Conservation (phyloP, 2,329 filamentous ascomycete species). For the Corinectria fuckeliana region DNA sequence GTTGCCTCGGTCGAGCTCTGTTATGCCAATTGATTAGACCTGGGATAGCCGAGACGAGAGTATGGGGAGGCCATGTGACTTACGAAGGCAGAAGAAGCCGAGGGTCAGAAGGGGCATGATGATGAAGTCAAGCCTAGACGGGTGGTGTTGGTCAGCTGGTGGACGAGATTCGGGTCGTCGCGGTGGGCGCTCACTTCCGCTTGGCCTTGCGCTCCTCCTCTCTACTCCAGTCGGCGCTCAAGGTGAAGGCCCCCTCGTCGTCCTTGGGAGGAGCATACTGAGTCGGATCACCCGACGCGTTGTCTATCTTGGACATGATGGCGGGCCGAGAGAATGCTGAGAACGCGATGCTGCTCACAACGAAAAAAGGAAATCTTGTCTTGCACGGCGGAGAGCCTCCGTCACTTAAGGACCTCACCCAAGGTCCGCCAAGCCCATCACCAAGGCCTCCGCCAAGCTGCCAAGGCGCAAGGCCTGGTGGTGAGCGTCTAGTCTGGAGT, state of each 20-base stretch:
- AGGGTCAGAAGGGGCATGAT: conserved; percentile 51
- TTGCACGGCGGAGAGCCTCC: not conserved
- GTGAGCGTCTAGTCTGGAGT: conserved; percentile 20
- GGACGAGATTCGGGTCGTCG: not conserved
- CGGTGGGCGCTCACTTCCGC: conserved; percentile 42
- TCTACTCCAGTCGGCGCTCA: conserved; percentile 41
- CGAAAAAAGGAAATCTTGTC: not conserved
- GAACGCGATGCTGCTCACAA: not conserved
- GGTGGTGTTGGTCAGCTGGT: not conserved
- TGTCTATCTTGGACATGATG: conserved; percentile 29
- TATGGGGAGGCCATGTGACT: conserved; percentile 16
- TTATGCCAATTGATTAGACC: not conserved
- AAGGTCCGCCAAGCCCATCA: not conserved
- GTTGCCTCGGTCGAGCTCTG: conserved; percentile 49
- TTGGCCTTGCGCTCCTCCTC: conserved; percentile 48
- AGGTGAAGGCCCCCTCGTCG: conserved; percentile 42
- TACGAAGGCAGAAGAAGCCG: conserved; percentile 52
- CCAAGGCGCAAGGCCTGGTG: conserved; percentile 1
- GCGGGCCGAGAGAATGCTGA: not conserved
- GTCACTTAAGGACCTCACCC: not conserved
- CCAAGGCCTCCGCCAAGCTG: conserved; percentile 1
- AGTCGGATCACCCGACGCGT: conserved; percentile 15
- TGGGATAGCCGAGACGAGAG: not conserved
- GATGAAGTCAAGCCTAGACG: conserved; percentile 45
- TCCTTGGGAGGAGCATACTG: conserved; percentile 26